These are phyloP conservation scores for Strobilomyces echinocephalus DNA, from an alignment of 768 basidiomycete genomes.

Conservation along the genomic window DNA sequence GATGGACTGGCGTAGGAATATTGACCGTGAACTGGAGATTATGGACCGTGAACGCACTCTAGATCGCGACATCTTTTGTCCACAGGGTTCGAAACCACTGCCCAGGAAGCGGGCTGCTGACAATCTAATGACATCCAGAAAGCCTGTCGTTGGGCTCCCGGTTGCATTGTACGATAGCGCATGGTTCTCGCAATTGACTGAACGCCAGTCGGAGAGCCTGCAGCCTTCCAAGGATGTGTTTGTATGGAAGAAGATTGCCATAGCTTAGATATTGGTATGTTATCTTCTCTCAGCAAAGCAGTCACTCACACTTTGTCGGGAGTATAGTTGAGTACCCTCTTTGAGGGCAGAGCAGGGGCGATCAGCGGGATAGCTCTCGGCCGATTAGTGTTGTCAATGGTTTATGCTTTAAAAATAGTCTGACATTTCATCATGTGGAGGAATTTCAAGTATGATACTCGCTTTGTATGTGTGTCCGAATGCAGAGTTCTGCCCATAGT, in stretches of 20 bases:
- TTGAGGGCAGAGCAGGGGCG: too few species aligned
- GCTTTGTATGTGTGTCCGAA: background rate
- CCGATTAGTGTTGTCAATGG: background rate
- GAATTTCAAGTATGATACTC: background rate
- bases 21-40: background rate
- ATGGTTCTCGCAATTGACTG: background rate
- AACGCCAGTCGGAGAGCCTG: background rate
- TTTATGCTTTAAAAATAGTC: background rate
- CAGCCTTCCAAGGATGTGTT: background rate
- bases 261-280: background rate
- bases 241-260: background rate
- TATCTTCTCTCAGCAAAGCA: too few species aligned
- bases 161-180: background rate
- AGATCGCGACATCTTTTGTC: background rate
- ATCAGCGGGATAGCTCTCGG: background rate
- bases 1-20: background rate
- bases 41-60: background rate
- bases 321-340: too few species aligned
- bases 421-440: background rate
- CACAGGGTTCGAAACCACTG: background rate
- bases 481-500: background rate
- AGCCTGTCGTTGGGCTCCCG: background rate
- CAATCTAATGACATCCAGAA: background rate
- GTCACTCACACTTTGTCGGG: too few species aligned
- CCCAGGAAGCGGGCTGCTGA: background rate